Conservation (phyloP, 2,329 filamentous ascomycete species). For the Bipolaris sorokiniana region DNA sequence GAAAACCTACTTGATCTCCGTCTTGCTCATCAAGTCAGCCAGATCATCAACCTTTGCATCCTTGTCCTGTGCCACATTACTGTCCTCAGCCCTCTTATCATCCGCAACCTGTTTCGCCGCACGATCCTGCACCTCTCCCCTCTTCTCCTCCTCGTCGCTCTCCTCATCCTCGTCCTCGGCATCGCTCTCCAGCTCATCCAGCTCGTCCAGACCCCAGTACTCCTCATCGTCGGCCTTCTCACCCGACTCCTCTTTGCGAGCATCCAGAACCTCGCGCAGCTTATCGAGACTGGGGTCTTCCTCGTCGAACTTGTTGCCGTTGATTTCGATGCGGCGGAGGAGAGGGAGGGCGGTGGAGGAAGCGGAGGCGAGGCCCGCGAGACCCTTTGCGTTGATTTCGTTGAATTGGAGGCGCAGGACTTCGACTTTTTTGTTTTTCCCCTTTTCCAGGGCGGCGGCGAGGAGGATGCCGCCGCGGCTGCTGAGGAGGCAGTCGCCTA, state of each 20-base stretch:
- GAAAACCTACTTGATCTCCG: slow-evolving; percentile 50
- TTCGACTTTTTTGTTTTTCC: slow-evolving; percentile 79
- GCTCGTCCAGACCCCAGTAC: slow-evolving; percentile 61
- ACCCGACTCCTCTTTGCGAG: slow-evolving; percentile 69
- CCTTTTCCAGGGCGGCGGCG: slow-evolving; percentile 73
- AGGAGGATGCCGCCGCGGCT: slow-evolving; percentile 77
- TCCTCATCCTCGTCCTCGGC: slow-evolving; percentile 78
- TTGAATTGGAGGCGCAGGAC: slow-evolving; percentile 89
- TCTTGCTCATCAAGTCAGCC: slow-evolving; percentile 76
- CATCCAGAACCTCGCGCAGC: slow-evolving; percentile 71
- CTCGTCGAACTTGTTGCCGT: slow-evolving; percentile 93
- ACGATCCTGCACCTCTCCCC: slow-evolving; percentile 57
- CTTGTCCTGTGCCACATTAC: slow-evolving; percentile 73
- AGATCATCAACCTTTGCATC: slow-evolving; percentile 82
- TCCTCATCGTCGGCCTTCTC: slow-evolving; percentile 61
- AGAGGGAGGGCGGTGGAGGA: slow-evolving; percentile 70
- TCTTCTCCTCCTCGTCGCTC: slow-evolving; percentile 72
- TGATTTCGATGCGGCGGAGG: slow-evolving; percentile 86
- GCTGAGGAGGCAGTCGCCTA: slow-evolving; percentile 86
- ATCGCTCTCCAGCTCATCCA: slow-evolving; percentile 82
- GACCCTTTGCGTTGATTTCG: slow-evolving; percentile 80
- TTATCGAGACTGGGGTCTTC: slow-evolving; percentile 75
- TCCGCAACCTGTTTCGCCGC: slow-evolving; percentile 63
- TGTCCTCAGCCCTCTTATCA: slow-evolving; percentile 74
- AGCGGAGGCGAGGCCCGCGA: slow-evolving; percentile 74